phyloP scores from a whole-genome alignment of 2,329 filamentous ascomycete species.

The Cadophora sp. region DNA sequence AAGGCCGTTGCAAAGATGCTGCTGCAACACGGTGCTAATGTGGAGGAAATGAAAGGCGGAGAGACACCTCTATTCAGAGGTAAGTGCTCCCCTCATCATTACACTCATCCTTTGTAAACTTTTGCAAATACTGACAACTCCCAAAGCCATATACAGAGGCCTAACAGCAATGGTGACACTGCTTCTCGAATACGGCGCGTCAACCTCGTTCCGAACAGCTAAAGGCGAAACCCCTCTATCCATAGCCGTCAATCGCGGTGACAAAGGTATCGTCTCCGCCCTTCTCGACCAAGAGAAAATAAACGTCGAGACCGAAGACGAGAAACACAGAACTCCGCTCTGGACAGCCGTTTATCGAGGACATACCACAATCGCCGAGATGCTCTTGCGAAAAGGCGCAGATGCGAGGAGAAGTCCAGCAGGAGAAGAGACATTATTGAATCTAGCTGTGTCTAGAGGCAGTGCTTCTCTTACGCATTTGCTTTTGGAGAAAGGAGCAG shows the following conservation, averaged over 20 bases:
- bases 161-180: slow-evolving; percentile 24
- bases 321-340: slow-evolving; percentile 75
- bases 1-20: slow-evolving; percentile 25
- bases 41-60: slow-evolving; percentile 29
- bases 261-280: slow-evolving; percentile 47
- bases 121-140: neutral
- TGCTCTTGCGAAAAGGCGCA: slow-evolving; percentile 26
- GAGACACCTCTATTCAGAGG: slow-evolving; percentile 24
- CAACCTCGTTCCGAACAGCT: neutral
- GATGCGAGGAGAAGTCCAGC: slow-evolving; percentile 11
- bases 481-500: slow-evolving; percentile 25
- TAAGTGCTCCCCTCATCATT: neutral
- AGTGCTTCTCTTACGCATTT: slow-evolving; percentile 22
- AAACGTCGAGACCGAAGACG: slow-evolving; percentile 74
- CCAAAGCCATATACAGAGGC: slow-evolving; percentile 16
- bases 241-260: slow-evolving; percentile 22
- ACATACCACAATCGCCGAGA: slow-evolving; percentile 22
- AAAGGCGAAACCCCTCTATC: slow-evolving; percentile 26
- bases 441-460: slow-evolving; percentile 23
- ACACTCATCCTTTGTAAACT: neutral
- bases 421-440: slow-evolving; percentile 21
- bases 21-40: slow-evolving; percentile 21
- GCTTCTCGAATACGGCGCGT: slow-evolving; percentile 27
- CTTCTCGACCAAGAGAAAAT: slow-evolving; percentile 77
- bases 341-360: slow-evolving; percentile 22